Evolutionary conservation across 2,329 filamentous ascomycete species (phyloP).

Genomic region (Sordariomycetes sp.): DNA sequence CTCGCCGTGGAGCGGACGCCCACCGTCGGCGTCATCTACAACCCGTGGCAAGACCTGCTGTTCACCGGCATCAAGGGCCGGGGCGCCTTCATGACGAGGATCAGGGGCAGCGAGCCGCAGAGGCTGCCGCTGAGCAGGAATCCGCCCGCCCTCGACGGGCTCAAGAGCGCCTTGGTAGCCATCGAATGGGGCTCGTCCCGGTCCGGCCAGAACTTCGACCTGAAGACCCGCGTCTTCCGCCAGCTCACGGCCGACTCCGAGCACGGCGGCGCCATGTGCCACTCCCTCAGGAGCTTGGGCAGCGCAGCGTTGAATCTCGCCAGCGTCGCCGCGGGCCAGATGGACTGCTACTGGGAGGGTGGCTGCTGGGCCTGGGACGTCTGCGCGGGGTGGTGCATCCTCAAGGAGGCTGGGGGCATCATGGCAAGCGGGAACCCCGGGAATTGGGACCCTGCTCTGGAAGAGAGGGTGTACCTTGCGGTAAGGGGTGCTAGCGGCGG

Average conservation of each 20-base stretch:
- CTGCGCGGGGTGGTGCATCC: slow-evolving; percentile 70
- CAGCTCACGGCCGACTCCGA: slow-evolving; percentile 49
- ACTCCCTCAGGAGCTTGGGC: slow-evolving; percentile 61
- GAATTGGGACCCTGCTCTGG: slow-evolving; percentile 54
- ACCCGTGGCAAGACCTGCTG: slow-evolving; percentile 62
- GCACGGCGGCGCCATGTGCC: slow-evolving; percentile 65
- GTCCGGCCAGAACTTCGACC: slow-evolving; percentile 58
- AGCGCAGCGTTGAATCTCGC: slow-evolving; percentile 70
- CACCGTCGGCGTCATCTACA: slow-evolving; percentile 68
- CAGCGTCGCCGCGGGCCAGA: slow-evolving; percentile 58
- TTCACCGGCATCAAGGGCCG: slow-evolving; percentile 60
- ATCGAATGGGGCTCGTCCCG: slow-evolving; percentile 68
- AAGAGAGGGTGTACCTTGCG: slow-evolving; percentile 53
- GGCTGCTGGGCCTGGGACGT: slow-evolving; percentile 85
- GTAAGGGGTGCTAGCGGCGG: slow-evolving; percentile 50
- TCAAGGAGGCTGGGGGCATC: slow-evolving; percentile 64
- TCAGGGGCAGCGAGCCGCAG: slow-evolving; percentile 25
- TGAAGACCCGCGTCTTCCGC: slow-evolving; percentile 59
- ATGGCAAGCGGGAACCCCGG: slow-evolving; percentile 68
- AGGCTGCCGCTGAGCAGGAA: slow-evolving; percentile 30
- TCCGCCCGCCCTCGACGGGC: slow-evolving; percentile 48
- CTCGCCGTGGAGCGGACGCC: slow-evolving; percentile 55
- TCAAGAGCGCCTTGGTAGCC: slow-evolving; percentile 57
- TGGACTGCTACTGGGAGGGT: slow-evolving; percentile 75
- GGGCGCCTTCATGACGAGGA: slow-evolving; percentile 52